Base-by-base conservation (phyloP, 169 alveolate genomes). In the Plasmodium sp. region DNA sequence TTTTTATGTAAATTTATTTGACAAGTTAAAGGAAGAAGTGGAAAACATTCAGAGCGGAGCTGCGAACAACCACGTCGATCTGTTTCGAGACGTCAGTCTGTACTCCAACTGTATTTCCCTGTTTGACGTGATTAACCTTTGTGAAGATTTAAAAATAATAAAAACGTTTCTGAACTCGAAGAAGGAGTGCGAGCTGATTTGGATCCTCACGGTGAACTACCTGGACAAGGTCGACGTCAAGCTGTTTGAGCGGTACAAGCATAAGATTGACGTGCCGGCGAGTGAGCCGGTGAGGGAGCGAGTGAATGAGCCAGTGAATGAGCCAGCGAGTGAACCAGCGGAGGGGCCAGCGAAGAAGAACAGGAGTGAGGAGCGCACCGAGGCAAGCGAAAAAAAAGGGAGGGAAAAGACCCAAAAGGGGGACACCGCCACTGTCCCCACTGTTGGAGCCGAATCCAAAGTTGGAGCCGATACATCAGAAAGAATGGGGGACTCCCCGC, bases 131-230 rank as follows among this genome's bases (percentile, higher is more conserved):
- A 74, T 85, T 34, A 85, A 85, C 81, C 22, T 85, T 33, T 85
- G 93, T 54, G 93, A 85, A 18, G 93, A 85, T 85, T 54, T 85
- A 45, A 74, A 85, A 48, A 85, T 85, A 51, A 85, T 85, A 45
- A 85, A 85, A 75, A 75, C 62, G 2, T 85, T 85, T 85, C 75
- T 85, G 34, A 74, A 85, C 43, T 85, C 93, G 14, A 85, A 85
- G 39, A 85, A 85, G 80, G 93, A 85, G 41, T 85, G 93, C 54
- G 93, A 85, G 43, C 43, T 85, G 43, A 85, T 85, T 36, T 85
- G 93, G 93, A 85, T 85, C 12, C 93, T 85, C 7, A 85, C 93
- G 58, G 85, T 85, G 51, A 85, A 85, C 27, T 75, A 85, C 62
- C 80, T 85, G 22, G 93, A 85, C 27, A 85, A 34, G 62, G 71